These are phyloP conservation scores for Fusarium marasasianum DNA, from an alignment of 2,329 filamentous ascomycete species.

Conservation along the genomic window DNA sequence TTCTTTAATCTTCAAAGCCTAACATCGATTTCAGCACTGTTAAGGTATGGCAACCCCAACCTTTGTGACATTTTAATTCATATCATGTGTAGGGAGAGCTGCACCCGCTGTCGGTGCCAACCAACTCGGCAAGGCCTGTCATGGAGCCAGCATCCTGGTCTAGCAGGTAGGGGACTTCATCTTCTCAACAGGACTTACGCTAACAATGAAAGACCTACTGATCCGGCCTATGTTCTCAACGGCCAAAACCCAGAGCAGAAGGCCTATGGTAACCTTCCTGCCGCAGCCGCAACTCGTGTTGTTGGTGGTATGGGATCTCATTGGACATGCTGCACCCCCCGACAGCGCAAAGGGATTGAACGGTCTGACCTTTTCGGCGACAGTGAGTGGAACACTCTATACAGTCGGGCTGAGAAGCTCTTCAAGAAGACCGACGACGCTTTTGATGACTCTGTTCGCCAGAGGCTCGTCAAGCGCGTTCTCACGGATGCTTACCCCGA, in stretches of 20 bases:
- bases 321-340: slow-evolving; percentile 2
- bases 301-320: slow-evolving; percentile 8
- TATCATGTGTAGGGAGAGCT: background rate
- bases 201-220: background rate
- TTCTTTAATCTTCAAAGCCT: background rate
- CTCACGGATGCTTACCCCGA: background rate
- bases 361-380: background rate
- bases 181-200: too few species aligned
- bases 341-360: background rate
- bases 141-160: background rate
- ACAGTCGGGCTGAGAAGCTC: background rate
- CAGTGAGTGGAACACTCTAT: background rate
- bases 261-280: background rate
- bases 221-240: background rate
- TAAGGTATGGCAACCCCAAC: background rate
- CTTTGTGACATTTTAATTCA: background rate
- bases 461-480: background rate
- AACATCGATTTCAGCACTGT: background rate
- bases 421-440: background rate
- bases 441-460: background rate
- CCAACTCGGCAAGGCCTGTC: background rate
- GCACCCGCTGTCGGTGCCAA: background rate
- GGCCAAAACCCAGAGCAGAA: background rate
- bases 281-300: background rate
- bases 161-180: background rate